Evolutionary conservation across 352 stramenopile genomes (phyloP).

Genomic region (Phytopythium oedochilum): DNA sequence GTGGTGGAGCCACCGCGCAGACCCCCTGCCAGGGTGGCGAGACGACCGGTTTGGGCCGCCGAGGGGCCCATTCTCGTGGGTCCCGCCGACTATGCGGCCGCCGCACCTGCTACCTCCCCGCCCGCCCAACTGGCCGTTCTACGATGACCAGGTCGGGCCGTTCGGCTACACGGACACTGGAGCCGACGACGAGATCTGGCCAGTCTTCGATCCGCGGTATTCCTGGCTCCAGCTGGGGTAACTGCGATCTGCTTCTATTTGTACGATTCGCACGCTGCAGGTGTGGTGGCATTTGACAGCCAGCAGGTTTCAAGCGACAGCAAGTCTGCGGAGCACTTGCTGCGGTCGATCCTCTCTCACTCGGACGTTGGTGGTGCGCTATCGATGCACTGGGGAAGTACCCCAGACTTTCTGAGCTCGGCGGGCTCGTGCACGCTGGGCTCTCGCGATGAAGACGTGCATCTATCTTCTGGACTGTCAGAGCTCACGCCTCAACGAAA

Average conservation of each 20-base stretch:
- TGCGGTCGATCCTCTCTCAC: too few species aligned
- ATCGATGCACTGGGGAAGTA: conserved; percentile 2
- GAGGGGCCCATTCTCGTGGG: not conserved
- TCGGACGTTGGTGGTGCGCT: too few species aligned
- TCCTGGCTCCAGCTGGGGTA: not conserved
- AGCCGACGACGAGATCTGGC: not conserved
- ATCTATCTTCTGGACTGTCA: conserved; percentile 6
- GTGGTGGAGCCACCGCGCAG: not conserved
- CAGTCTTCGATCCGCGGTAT: conserved; percentile 5
- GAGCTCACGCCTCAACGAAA: not conserved
- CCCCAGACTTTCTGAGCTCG: conserved; percentile 1
- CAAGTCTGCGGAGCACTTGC: too few species aligned
- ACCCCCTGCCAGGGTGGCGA: not conserved
- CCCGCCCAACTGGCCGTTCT: not conserved
- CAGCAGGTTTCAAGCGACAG: too few species aligned
- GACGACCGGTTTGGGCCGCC: not conserved
- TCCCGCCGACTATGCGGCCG: not conserved
- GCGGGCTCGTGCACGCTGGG: conserved; percentile 10
- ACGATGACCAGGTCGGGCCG: not conserved
- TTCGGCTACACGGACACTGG: not conserved
- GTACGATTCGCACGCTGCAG: too few species aligned
- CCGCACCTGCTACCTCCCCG: not conserved
- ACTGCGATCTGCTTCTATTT: too few species aligned
- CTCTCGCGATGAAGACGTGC: conserved; percentile 12
- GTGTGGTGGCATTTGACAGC: too few species aligned